Evolutionary conservation across 169 alveolate genomes (phyloP), one percentile per base, ranked within the genome.

Genomic region (Eimeria sp.): DNA sequence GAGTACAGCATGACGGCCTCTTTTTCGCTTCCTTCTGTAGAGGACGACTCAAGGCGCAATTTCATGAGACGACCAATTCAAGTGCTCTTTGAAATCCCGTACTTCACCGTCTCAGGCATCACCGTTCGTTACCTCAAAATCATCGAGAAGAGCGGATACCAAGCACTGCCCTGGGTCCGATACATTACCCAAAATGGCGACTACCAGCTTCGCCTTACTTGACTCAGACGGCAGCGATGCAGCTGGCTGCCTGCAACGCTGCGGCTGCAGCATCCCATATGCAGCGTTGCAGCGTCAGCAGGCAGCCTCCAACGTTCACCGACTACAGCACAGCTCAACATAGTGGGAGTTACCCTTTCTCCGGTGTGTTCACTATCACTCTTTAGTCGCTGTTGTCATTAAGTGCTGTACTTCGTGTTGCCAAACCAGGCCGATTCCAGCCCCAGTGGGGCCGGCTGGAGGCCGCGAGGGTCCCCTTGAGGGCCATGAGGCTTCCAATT

Each of bases 91-190:
- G 99, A 99, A 97, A 99, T 99, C 73, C 99, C 99, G n/a, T 99
- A 99, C 96, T 99, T 99, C 98, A 99, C 99, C 40, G 99, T 99
- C 65, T 98, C 99, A n/a, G 97, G 98, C 58, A 98, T 99, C 54
- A 98, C 99, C 86, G 99, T 99, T 49, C 98, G 99, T 90, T 99
- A 99, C 97, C 99, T 99, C 72, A 99, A 99, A 96, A 99, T 99
- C 88, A 98, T 98, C 63, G 99, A 99, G 95, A 99, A 99, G 97
- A 83, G 96, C 65, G 97, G 98, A 43, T 99, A 99, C 95, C 99
- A 99, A 97, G 99, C 99, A 40, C 98, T 99, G 40, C 99, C 99
- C 14, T 99, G 99, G 99, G 99, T 99, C 43, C 98, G 99, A 93
- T 99, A 99, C 97, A 99, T 99, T 95, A 99, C 99, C 6, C 99